Conservation (phyloP, 169 alveolate genomes). For the Plasmodium malariae region DNA sequence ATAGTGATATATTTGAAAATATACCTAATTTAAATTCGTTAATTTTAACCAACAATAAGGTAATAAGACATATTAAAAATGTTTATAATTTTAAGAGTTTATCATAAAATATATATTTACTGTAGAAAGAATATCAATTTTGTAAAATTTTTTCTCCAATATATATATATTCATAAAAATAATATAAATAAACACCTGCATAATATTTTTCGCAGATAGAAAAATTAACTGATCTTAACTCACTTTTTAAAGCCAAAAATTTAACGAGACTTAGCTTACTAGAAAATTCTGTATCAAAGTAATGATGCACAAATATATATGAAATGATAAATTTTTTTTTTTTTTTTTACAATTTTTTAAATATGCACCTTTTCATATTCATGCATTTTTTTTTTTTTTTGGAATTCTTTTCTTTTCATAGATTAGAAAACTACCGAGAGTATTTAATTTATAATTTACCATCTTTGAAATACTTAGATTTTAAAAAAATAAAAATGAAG, state of each 20-base stretch:
- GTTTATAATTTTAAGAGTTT: slow-evolving; percentile 12
- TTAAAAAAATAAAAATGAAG: slow-evolving; percentile 80
- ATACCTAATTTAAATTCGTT: slow-evolving; percentile 90
- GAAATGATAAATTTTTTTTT: neutral
- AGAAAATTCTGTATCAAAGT: slow-evolving; percentile 70
- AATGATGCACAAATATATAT: neutral
- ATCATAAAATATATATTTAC: neutral
- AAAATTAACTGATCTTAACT: slow-evolving; percentile 78
- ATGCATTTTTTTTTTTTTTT: neutral
- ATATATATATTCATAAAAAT: neutral
- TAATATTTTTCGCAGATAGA: slow-evolving; percentile 61
- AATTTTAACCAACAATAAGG: slow-evolving; percentile 91
- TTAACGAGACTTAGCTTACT: slow-evolving; percentile 65
- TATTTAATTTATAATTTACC: slow-evolving; percentile 83
- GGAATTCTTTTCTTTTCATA: neutral
- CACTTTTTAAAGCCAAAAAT: slow-evolving; percentile 79
- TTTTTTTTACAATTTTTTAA: neutral
- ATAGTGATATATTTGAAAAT: slow-evolving; percentile 78
- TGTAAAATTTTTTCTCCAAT: neutral
- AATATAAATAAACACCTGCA: neutral
- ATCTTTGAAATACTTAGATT: slow-evolving; percentile 83
- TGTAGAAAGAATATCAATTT: neutral
- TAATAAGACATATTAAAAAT: slow-evolving; percentile 77
- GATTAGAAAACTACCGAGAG: slow-evolving; percentile 83
- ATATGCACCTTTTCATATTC: neutral